Percentiles rank a stretch among this genome's conserved stretches.
Evolutionary conservation across 179 eudicot species (phyloP).

Genomic region (Carnegiea gigantea): DNA sequence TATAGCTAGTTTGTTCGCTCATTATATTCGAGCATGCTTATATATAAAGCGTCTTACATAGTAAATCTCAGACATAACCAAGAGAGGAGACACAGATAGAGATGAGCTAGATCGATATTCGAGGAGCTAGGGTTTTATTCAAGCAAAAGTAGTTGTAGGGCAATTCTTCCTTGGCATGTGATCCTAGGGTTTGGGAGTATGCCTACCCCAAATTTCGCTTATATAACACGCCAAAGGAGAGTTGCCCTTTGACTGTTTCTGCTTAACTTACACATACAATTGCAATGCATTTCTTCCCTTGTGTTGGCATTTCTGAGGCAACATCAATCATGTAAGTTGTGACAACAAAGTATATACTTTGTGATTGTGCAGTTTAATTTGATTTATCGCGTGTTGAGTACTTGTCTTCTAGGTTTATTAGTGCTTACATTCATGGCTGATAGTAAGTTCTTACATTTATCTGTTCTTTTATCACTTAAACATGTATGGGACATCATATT

Average conservation of each 20-base stretch:
- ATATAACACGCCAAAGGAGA: conserved; percentile 67
- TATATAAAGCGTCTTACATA: conserved; percentile 11
- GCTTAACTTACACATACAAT: conserved; percentile 22
- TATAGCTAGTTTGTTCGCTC: background rate
- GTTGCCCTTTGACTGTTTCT: conserved; percentile 61
- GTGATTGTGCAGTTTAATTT: background rate
- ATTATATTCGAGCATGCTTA: background rate
- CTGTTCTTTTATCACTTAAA: too few species aligned
- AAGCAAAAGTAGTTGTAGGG: conserved; percentile 41
- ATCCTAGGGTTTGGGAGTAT: background rate
- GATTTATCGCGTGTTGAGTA: background rate
- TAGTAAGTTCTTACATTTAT: background rate
- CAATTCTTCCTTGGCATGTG: conserved; percentile 47
- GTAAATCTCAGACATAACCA: background rate
- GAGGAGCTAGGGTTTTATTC: background rate
- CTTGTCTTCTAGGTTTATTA: background rate
- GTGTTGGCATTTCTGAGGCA: background rate
- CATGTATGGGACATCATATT: too few species aligned
- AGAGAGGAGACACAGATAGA: background rate
- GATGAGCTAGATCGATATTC: background rate
- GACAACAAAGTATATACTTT: background rate
- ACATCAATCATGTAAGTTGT: background rate
- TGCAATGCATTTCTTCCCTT: background rate
- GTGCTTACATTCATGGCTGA: background rate
- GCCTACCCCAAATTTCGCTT: background rate